Percentiles rank a stretch among this genome's conserved stretches.
These are phyloP conservation scores for Phaffomyces opuntiae DNA, from an alignment of 805 yeast species.

Conservation along the genomic window DNA sequence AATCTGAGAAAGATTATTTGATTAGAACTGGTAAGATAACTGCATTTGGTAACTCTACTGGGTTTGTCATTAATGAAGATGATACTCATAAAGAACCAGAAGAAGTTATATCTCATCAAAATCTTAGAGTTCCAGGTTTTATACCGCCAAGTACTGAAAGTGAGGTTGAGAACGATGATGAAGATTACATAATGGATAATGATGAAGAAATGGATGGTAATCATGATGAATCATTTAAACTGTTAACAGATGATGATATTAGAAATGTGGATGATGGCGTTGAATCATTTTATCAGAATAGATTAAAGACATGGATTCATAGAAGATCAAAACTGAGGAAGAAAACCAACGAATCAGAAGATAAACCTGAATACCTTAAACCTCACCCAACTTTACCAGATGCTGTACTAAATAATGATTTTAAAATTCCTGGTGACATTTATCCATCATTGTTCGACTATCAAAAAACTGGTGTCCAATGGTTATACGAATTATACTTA, in stretches of 20 bases:
- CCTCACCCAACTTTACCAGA: conserved; percentile 78
- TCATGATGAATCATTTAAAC: conserved; percentile 13
- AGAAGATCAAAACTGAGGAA: conserved; percentile 37
- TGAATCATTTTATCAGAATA: conserved; percentile 49
- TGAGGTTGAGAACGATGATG: conserved; percentile 10
- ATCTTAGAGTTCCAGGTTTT: conserved; percentile 20
- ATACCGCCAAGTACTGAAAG: background rate
- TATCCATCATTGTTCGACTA: conserved; percentile 83
- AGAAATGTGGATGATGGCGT: conserved; percentile 76
- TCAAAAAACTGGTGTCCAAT: conserved; percentile 93
- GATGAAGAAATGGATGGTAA: conserved; percentile 9
- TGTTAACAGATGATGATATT: conserved; percentile 26
- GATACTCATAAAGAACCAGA: conserved; percentile 13
- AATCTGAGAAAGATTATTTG: conserved; percentile 70
- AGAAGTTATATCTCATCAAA: conserved; percentile 14
- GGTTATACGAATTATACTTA: conserved; percentile 91
- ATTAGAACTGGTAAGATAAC: conserved; percentile 89
- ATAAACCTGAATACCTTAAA: conserved; percentile 55
- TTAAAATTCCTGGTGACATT: conserved; percentile 83
- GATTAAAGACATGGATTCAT: conserved; percentile 55
- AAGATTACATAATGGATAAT: conserved; percentile 6
- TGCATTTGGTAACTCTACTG: conserved; percentile 73
- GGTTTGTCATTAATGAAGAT: conserved; percentile 38
- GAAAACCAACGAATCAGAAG: conserved; percentile 12
- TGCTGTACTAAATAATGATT: conserved; percentile 63